Conservation (phyloP, 306 rosid genomes). For the Fragaria vesca region DNA sequence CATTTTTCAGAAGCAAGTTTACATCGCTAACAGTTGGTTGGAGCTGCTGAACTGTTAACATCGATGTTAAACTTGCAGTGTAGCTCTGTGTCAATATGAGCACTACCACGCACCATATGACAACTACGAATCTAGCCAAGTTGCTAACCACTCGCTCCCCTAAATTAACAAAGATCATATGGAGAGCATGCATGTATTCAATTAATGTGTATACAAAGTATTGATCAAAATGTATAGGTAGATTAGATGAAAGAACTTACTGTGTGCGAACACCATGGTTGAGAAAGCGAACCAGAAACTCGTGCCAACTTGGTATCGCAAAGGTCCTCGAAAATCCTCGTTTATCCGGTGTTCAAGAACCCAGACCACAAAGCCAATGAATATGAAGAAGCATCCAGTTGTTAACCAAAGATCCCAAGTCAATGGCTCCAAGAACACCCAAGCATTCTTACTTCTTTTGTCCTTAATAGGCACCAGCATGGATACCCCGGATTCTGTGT, state of each 20-base stretch:
- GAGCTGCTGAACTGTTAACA: background rate
- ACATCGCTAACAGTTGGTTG: constrained; percentile 5
- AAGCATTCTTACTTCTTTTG: background rate
- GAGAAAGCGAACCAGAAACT: constrained; percentile 10
- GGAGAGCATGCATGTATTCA: background rate
- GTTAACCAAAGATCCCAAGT: constrained; percentile 4
- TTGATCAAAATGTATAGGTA: background rate
- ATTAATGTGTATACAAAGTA: background rate
- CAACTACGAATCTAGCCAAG: background rate
- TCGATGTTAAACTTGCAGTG: constrained; percentile 1
- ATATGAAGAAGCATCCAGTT: background rate
- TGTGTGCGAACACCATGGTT: constrained; percentile 10
- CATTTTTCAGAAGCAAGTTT: background rate
- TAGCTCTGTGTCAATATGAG: constrained; percentile 9
- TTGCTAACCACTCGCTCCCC: constrained; percentile 8
- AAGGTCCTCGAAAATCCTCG: constrained; percentile 1
- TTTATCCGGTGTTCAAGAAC: constrained; percentile 5
- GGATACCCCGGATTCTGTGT: constrained; percentile 9
- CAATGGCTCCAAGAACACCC: constrained; percentile 1
- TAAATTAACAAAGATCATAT: background rate
- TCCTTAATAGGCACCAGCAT: background rate
- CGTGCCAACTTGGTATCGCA: background rate
- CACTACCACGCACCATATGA: background rate
- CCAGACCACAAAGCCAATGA: constrained; percentile 10
- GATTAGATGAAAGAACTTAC: background rate